Conservation (phyloP, 805 yeast species). For the Ogataea paraovalis region DNA sequence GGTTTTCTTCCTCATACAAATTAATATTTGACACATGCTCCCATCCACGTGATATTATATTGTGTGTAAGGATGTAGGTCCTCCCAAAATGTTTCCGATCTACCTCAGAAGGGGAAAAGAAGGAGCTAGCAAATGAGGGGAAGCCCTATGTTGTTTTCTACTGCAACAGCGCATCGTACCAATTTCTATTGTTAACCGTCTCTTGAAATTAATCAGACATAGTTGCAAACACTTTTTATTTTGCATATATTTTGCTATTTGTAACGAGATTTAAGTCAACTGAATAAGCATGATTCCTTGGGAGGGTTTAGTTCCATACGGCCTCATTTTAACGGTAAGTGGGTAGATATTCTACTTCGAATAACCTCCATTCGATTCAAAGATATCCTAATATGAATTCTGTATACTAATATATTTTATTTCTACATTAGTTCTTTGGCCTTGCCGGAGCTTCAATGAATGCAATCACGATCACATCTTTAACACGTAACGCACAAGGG, state of each 20-base stretch:
- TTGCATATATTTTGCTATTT: background rate
- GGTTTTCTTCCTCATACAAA: no score
- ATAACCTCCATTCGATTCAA: no score
- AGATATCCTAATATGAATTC: no score
- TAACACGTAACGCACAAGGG: slow-evolving; percentile 33
- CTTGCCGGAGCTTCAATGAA: slow-evolving; percentile 51
- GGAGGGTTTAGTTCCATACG: slow-evolving; percentile 64
- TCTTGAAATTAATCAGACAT: no score
- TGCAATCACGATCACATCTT: slow-evolving; percentile 26
- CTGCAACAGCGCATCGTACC: background rate
- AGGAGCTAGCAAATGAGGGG: slow-evolving; percentile 1
- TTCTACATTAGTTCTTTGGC: slow-evolving; percentile 36
- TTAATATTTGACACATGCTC: no score
- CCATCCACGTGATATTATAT: no score
- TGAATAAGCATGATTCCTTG: slow-evolving; percentile 53
- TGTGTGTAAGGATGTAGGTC: no score
- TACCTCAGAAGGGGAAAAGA: no score
- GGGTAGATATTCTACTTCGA: no score
- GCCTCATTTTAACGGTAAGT: slow-evolving; percentile 50
- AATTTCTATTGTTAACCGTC: no score
- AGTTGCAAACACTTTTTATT: no score
- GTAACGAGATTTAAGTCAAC: background rate
- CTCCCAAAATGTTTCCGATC: no score
- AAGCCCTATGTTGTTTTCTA: background rate
- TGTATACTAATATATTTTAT: slow-evolving; percentile 1